A percentile compares a stretch with the other conserved stretches of the same genome.
phyloP scores from a whole-genome alignment of 1,284 basidiomycete genomes.

The Fistulina hepatica region DNA sequence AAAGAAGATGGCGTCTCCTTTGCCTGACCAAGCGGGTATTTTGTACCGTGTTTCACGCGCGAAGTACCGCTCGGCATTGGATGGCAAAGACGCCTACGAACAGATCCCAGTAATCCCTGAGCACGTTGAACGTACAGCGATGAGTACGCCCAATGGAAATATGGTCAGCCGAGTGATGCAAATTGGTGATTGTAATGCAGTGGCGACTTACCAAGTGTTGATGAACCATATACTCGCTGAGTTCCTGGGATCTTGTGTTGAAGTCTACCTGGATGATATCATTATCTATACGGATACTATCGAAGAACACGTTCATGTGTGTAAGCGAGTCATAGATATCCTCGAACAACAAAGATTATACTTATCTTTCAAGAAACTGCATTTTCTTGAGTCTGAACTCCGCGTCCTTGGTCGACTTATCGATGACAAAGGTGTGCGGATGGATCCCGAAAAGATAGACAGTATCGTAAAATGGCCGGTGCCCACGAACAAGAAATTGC shows the following conservation, averaged over 20 bases:
- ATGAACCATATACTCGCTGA: conserved; percentile 8
- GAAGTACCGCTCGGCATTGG: conserved; percentile 8
- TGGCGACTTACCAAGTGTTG: conserved; percentile 14
- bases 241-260: conserved; percentile 6
- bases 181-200: conserved; percentile 10
- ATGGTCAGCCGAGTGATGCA: conserved; percentile 15
- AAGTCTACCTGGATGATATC: conserved; percentile 11
- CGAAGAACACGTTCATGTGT: conserved; percentile 17
- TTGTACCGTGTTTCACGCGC: conserved; percentile 8
- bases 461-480: conserved; percentile 20
- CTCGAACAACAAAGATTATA: conserved; percentile 14
- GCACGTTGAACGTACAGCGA: conserved; percentile 15
- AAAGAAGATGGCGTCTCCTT: conserved; percentile 21
- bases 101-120: conserved; percentile 14
- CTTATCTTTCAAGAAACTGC: conserved; percentile 18
- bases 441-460: conserved; percentile 24
- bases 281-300: conserved; percentile 8
- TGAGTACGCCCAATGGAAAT: conserved; percentile 16
- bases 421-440: conserved; percentile 20
- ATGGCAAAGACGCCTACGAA: conserved; percentile 10
- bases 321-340: conserved; percentile 17
- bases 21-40: conserved; percentile 14
- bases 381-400: conserved; percentile 17
- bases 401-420: conserved; percentile 24
- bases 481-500: conserved; percentile 6